Conservation (phyloP, 2,329 filamentous ascomycete genomes). For the Fusarium sp. region DNA sequence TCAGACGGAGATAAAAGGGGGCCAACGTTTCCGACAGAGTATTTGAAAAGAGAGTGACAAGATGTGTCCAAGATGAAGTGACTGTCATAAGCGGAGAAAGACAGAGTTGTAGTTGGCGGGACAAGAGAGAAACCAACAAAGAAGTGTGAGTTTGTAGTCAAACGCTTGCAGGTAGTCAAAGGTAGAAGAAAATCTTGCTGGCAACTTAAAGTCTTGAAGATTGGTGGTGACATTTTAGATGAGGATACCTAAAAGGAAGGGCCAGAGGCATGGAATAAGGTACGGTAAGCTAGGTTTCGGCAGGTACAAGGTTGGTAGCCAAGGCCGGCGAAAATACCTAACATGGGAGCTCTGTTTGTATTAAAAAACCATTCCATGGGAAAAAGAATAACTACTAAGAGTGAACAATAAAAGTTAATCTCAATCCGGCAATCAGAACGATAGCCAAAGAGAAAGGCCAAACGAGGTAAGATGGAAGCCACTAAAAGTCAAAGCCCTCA, state of each 20-base stretch:
- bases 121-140: neutral
- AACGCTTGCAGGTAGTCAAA: neutral
- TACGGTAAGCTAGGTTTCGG: neutral
- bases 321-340: neutral
- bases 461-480: neutral
- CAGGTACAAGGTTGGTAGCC: conserved; percentile 6
- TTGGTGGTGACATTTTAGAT: conserved; percentile 20
- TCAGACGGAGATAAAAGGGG: conserved; percentile 27
- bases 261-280: conserved; percentile 14
- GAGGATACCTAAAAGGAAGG: conserved; percentile 30
- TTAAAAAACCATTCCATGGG: neutral
- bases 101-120: neutral
- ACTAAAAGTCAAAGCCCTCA: neutral
- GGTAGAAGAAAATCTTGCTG: neutral
- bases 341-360: conserved; percentile 3
- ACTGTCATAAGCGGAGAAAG: neutral
- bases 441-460: neutral
- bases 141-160: neutral
- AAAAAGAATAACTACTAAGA: neutral
- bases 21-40: conserved; percentile 14
- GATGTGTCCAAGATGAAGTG: conserved; percentile 17
- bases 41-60: conserved; percentile 15
- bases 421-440: neutral
- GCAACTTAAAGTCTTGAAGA: neutral
- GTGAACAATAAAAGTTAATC: neutral